Conservation (phyloP, 129 eudicot species). For the Logfia minima region DNA sequence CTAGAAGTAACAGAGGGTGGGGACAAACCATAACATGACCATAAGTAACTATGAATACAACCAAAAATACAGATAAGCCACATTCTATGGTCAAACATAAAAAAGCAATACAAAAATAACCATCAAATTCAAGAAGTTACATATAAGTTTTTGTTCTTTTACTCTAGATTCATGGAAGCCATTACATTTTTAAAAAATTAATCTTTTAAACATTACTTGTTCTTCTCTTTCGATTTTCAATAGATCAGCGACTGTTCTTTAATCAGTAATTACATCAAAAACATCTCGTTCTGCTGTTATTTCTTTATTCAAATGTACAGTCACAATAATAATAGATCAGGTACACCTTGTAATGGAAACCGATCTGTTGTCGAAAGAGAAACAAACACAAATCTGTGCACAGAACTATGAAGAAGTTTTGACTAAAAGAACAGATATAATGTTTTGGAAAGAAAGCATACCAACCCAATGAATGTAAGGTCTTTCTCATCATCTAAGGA, state of each 20-base stretch:
- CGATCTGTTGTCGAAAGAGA: neutral
- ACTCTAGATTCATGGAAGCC: neutral
- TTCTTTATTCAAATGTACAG: conserved; percentile 5
- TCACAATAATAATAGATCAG: neutral
- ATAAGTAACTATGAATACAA: conserved; percentile 12
- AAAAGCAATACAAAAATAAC: neutral
- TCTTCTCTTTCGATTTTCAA: neutral
- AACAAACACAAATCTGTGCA: neutral
- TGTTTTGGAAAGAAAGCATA: conserved; percentile 57
- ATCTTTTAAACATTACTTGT: neutral
- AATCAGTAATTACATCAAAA: neutral
- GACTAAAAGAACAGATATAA: neutral
- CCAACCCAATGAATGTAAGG: conserved; percentile 99
- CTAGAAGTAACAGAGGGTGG: conserved; percentile 31
- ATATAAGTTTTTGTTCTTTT: neutral
- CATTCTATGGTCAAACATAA: neutral
- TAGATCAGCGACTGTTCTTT: conserved; percentile 1
- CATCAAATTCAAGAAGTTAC: neutral
- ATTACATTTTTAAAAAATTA: neutral
- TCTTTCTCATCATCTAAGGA: conserved; percentile 83
- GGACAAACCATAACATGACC: conserved; percentile 12
- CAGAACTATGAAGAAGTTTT: neutral
- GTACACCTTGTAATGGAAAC: neutral
- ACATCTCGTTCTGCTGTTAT: neutral
- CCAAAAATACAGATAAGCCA: neutral